phyloP scores from a whole-genome alignment of 164 flowering plant genomes.

The Tinospora cordifolia region DNA sequence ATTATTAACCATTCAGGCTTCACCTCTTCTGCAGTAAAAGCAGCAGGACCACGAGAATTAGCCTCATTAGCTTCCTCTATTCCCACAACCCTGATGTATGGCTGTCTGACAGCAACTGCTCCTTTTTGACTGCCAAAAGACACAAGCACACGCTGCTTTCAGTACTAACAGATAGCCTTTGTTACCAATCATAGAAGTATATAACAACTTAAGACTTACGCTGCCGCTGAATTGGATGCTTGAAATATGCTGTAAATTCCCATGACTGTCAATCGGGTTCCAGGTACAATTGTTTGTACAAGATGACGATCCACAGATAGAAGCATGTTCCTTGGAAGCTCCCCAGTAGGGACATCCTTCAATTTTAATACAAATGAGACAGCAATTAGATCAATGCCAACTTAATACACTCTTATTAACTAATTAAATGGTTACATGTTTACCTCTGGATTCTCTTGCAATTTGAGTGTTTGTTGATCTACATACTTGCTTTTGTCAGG shows the following conservation, averaged over 20 bases:
- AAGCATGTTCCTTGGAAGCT: conserved; percentile 93
- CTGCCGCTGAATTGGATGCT: conserved; percentile 62
- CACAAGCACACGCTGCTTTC: conserved; percentile 1
- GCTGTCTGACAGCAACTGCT: conserved; percentile 96
- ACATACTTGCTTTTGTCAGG: conserved; percentile 97
- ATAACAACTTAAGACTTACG: conserved; percentile 34
- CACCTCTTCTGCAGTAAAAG: conserved; percentile 81
- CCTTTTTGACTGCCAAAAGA: conserved; percentile 77
- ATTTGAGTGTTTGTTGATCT: conserved; percentile 91
- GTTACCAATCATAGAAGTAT: neutral
- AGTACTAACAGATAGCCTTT: neutral
- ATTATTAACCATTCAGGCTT: neutral
- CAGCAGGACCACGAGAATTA: conserved; percentile 62
- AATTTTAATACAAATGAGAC: conserved; percentile 12
- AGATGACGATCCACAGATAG: conserved; percentile 93
- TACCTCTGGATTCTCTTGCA: conserved; percentile 99
- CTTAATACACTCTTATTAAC: neutral
- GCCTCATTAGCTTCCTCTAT: conserved; percentile 77
- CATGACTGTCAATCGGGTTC: conserved; percentile 86
- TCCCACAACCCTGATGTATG: conserved; percentile 94
- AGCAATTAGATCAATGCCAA: neutral
- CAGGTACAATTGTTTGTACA: conserved; percentile 93
- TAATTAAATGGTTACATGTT: neutral
- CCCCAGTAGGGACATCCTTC: conserved; percentile 99
- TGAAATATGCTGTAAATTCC: conserved; percentile 95